phyloP scores from a whole-genome alignment of 2,329 filamentous ascomycete species.

The Stenocarpella maydis region DNA sequence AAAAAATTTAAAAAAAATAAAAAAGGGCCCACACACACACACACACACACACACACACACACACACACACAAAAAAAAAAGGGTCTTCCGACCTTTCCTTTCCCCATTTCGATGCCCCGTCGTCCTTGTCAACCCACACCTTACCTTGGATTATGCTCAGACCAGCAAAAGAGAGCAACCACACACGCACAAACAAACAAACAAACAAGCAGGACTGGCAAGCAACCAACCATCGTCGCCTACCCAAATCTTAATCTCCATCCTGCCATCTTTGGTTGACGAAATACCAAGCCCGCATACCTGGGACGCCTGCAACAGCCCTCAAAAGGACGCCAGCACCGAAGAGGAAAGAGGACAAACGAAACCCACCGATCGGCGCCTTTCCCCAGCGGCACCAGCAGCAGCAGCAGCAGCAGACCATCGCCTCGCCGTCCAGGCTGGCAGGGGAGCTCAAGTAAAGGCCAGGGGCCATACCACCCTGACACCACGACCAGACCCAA shows the following conservation, averaged over 20 bases:
- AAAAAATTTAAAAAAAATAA: no score
- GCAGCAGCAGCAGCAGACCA: not conserved
- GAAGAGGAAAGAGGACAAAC: slow-evolving; percentile 33
- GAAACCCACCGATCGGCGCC: slow-evolving; percentile 17
- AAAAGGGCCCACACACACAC: no score
- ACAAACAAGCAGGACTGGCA: no score
- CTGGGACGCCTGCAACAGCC: slow-evolving; percentile 4
- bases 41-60: no score
- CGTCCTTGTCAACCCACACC: not conserved
- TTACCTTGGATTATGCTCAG: no score
- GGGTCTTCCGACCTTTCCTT: not conserved
- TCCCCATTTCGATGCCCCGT: slow-evolving; percentile 5
- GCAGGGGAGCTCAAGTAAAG: not conserved
- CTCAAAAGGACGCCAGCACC: slow-evolving; percentile 28
- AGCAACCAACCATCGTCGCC: slow-evolving; percentile 8
- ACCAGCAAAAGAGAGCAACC: slow-evolving; percentile 10
- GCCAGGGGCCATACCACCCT: not conserved
- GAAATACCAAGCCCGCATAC: not conserved
- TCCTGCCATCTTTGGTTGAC: not conserved
- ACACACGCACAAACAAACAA: not conserved
- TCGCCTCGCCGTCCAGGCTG: not conserved
- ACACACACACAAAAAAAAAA: no score
- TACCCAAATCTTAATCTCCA: not conserved
- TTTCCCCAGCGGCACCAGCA: slow-evolving; percentile 7
- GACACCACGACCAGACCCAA: slow-evolving; percentile 13